Evolutionary conservation across 345 rosid genomes (phyloP).

Genomic region (Eucalyptus cloeziana): DNA sequence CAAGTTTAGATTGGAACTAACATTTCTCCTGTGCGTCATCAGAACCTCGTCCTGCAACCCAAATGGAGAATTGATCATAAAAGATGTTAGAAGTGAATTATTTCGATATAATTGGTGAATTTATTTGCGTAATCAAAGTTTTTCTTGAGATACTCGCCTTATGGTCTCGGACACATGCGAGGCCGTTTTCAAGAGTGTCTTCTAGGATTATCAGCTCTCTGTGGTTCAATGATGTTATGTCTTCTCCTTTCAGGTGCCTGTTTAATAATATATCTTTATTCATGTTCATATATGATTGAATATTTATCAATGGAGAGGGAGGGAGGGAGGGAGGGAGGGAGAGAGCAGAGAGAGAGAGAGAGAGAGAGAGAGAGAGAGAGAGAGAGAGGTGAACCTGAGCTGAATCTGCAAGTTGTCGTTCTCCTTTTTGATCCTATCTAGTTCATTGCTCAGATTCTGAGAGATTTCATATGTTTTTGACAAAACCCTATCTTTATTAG

Average conservation of each 20-base stretch:
- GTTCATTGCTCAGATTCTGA: slow-evolving; percentile 71
- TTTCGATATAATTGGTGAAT: not conserved
- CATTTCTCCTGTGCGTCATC: not conserved
- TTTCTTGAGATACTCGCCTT: not conserved
- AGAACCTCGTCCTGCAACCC: not conserved
- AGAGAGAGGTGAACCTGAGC: slow-evolving; percentile 34
- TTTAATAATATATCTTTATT: not conserved
- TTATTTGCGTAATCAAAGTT: not conserved
- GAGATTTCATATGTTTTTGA: not conserved
- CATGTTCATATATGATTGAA: not conserved
- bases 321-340: not conserved
- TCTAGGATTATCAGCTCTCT: not conserved
- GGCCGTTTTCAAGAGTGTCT: not conserved
- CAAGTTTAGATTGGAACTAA: not conserved
- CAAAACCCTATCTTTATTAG: not conserved
- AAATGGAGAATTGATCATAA: not conserved
- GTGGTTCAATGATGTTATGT: not conserved
- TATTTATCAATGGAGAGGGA: not conserved
- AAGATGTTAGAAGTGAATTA: not conserved
- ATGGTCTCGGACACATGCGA: not conserved
- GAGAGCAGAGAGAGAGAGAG: not conserved
- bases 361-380: not conserved
- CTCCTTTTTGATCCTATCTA: slow-evolving; percentile 77
- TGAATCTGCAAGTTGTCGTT: slow-evolving; percentile 76
- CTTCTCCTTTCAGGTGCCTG: not conserved